These are phyloP conservation scores for Thalia dealbata DNA, from an alignment of 176 grass and related monocot genomes.

Conservation along the genomic window DNA sequence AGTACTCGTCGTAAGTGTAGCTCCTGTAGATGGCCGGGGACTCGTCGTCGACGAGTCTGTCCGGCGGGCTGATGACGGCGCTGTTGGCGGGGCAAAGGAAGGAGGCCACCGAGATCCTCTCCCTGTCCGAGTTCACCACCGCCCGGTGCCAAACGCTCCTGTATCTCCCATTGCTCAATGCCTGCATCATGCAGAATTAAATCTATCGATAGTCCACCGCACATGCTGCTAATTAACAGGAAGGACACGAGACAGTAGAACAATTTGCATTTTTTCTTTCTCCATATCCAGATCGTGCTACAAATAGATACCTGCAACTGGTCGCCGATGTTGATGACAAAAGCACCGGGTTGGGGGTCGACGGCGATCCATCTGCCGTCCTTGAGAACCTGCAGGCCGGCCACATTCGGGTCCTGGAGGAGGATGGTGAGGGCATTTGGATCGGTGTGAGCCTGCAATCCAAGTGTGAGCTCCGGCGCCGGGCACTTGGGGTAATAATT, in stretches of 20 bases:
- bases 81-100: conserved; percentile 64
- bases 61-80: conserved; percentile 42
- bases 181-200: too few species aligned
- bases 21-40: conserved; percentile 46
- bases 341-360: conserved; percentile 42
- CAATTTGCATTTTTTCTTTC: too few species aligned
- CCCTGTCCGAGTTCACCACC: conserved; percentile 63
- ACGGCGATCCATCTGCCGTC: conserved; percentile 57
- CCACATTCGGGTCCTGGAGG: conserved; percentile 64
- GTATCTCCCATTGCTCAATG: conserved; percentile 61
- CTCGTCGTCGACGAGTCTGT: conserved; percentile 33
- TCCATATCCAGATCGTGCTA: too few species aligned
- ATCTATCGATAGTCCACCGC: too few species aligned
- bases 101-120: conserved; percentile 79
- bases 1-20: conserved; percentile 71
- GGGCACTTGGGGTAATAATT: conserved; percentile 92
- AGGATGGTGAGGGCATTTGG: conserved; percentile 81
- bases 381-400: conserved; percentile 61
- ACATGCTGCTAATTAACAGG: too few species aligned
- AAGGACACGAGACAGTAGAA: too few species aligned
- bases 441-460: conserved; percentile 78
- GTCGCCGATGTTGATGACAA: conserved; percentile 89
- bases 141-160: conserved; percentile 76
- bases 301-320: conserved; percentile 56
- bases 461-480: conserved; percentile 85